Base-by-base conservation (phyloP, 306 rosid species). In the Gillenia trifoliata region DNA sequence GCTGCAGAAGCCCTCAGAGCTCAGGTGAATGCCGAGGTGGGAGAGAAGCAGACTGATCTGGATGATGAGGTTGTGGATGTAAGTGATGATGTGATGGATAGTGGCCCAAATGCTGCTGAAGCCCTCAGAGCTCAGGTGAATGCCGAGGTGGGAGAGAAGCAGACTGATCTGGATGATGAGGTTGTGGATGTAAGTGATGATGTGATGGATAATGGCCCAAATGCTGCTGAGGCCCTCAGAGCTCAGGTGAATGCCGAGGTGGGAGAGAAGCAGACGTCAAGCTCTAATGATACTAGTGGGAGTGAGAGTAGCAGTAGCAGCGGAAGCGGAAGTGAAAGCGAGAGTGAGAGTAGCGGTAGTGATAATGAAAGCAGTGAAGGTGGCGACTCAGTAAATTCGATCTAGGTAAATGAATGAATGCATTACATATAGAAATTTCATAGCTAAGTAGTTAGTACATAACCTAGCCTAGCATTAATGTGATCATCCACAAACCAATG, bases 41-140 rank as follows among this genome's bases (percentile, higher is more conserved):
- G 41, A 38, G 41, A 38, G 11, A 38, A 38, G 41, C 41, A 38
- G 41, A 38, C 41, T 38, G 0, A 38, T 38, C 41, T 38, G 41
- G 11, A 38, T 38, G 41, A 38, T 38, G 41, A 38, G 41, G 9
- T 38, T 38, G 41, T 38, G 41, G 41, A 38, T 38, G 41, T 38
- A 38, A 38, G 41, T 38, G 72, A 41, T 68, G 72, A 68, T 29
- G 72, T 38, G 22, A n/a, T 68, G 55, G 72, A 68, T 12, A 68
- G 7, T 25, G 72, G 59, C 55, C 55, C 33, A 38, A 68, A 68
- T 68, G 72, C 72, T 40, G 72, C 72, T 0, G 72, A 68, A 68
- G 72, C 56, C 30, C 72, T 68, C 30, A 68, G 72, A 25, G 72
- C 72, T 45, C 72, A 68, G 36, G 72, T 68, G 72, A 68, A 22